phyloP scores from a whole-genome alignment of 148 eudicot genomes.

The Chenopodium quinoa region DNA sequence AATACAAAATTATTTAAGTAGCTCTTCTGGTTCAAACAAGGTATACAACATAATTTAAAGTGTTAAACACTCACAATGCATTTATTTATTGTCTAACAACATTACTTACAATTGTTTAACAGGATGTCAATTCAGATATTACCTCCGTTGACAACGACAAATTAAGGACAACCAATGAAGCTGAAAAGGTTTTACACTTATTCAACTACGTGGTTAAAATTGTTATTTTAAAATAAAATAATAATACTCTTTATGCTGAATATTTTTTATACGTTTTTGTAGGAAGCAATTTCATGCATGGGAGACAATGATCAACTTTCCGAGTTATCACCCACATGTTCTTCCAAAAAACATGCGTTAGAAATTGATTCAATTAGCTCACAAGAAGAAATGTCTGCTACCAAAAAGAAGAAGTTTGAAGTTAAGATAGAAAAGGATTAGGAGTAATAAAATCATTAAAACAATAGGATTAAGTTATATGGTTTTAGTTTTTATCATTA shows the following conservation, averaged over 20 bases:
- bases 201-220: neutral
- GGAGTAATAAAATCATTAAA: neutral
- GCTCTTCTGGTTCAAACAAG: neutral
- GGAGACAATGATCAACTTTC: neutral
- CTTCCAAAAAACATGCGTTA: neutral
- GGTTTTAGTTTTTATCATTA: too few species aligned
- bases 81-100: too few species aligned
- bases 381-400: neutral
- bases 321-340: neutral
- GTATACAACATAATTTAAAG: neutral
- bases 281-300: neutral
- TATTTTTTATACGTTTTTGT: neutral
- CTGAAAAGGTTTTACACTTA: neutral
- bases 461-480: too few species aligned
- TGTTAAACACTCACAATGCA: too few species aligned
- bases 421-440: conserved; percentile 1
- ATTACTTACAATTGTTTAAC: too few species aligned
- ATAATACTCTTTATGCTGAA: too few species aligned
- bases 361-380: neutral
- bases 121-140: too few species aligned
- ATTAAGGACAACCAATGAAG: neutral
- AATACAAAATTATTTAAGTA: neutral
- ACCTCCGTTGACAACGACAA: neutral
- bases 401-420: neutral
- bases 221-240: too few species aligned